Base-by-base conservation (phyloP, 306 rosid genomes). In the Pyrus betulifolia region DNA sequence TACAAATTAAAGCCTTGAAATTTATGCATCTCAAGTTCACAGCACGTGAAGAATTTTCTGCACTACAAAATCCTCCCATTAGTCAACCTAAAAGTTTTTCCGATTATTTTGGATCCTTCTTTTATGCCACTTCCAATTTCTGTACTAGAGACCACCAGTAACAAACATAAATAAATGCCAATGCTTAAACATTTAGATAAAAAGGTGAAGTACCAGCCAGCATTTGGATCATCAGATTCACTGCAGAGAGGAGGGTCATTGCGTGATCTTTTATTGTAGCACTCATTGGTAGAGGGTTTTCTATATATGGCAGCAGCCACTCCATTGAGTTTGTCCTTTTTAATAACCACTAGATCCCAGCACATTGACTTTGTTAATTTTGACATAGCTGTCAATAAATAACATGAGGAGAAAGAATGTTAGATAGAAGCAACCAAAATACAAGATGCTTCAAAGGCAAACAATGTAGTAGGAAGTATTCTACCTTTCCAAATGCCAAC, bases 401-500 rank as follows among this genome's bases (percentile, higher is more conserved):
- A 67, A 31, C 55, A 74, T 6, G 40, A 31, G 57, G 69, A 45
- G 61, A 69, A 25, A 38, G 76, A 59, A 61, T 6, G 49, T 80
- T 10, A 59, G 81, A 38, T 51, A 60, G 61, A 44, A 77, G 79
- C 35, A 18, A 55, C 44, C 25, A 78, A 80, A 69, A 44, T 57
- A 63, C 52, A 74, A 73, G 25, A 63, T 14, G 71, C 66, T 54
- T 74, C 23, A 66, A 57, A 71, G 70, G 44, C n/a, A 17, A 17
- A 70, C 11, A 70, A 13, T 58, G 52, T 65, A 54, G 46, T 60
- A 57, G 14, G 69, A 76, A 40, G 44, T 70, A 45, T 35, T 75
- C n/a, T 78, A 89, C 98, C 96, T 27, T 86, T 84, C 98, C 98
- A 93, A 82, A 93, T 93, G 61, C 80, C 90, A 44, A 80, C 84